Evolutionary conservation across 73 alveolate species (phyloP).

Genomic region (Symbiodinium natans): DNA sequence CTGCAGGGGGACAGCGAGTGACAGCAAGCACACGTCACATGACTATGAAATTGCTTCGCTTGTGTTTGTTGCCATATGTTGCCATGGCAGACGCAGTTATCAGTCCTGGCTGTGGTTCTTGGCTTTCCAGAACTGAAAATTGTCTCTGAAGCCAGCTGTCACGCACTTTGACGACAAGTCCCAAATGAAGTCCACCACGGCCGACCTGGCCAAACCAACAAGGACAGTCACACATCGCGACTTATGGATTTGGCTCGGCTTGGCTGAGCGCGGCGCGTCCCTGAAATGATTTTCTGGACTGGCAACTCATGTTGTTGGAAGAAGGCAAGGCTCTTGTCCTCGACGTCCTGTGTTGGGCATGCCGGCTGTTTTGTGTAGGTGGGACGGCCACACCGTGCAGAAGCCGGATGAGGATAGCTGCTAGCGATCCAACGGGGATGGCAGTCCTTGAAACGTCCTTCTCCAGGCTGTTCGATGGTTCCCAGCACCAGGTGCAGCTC

Average conservation of each 20-base stretch:
- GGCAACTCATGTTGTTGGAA: slow-evolving; percentile 41
- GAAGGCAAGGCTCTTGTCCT: slow-evolving; percentile 43
- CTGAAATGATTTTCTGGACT: slow-evolving; percentile 38
- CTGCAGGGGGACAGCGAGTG: not conserved
- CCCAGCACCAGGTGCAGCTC: slow-evolving; percentile 72
- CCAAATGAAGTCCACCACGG: slow-evolving; percentile 76
- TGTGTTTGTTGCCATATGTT: too few species aligned
- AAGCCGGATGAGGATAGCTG: not conserved
- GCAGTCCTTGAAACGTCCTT: slow-evolving; percentile 55
- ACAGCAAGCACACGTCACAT: not conserved
- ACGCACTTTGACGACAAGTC: slow-evolving; percentile 43
- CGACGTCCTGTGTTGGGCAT: slow-evolving; percentile 2
- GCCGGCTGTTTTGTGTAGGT: not conserved
- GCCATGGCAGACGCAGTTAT: not conserved
- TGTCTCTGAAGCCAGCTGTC: slow-evolving; percentile 66
- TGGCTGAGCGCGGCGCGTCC: slow-evolving; percentile 10
- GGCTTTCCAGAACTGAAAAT: slow-evolving; percentile 50
- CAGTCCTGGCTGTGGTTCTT: slow-evolving; percentile 75
- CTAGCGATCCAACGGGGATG: not conserved
- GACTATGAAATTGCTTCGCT: not conserved
- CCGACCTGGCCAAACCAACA: slow-evolving; percentile 15
- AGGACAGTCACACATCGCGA: not conserved
- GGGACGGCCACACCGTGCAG: not conserved
- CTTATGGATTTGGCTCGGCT: not conserved
- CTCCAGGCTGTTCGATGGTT: slow-evolving; percentile 77